Percentiles rank a stretch among this genome's conserved stretches.
phyloP scores from a whole-genome alignment of 139 green algal genomes.

The Chlamydomonas sphaeroides region DNA sequence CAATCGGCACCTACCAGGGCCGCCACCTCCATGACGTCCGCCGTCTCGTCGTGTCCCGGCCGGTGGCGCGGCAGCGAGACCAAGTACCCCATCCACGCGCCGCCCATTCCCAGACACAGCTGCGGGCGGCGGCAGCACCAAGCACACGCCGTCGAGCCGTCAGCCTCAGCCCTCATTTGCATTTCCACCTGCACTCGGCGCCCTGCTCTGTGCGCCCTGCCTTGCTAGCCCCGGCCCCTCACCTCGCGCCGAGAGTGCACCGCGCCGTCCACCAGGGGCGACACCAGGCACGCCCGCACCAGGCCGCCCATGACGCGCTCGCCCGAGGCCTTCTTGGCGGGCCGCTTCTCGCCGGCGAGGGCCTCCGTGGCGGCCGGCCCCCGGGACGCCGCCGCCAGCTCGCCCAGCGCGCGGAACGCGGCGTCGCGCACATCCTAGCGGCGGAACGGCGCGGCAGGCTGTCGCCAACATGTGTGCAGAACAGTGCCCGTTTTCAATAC shows the following conservation, averaged over 20 bases:
- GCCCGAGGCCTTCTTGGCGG: constrained; percentile 59
- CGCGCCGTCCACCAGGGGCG: constrained; percentile 73
- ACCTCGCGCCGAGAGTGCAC: constrained; percentile 32
- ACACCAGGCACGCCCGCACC: constrained; percentile 56
- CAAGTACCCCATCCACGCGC: constrained; percentile 75
- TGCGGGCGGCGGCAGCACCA: constrained; percentile 8
- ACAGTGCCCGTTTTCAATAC: too few relatives aligned
- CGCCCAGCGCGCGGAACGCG: constrained; percentile 66
- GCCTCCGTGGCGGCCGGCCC: constrained; percentile 12
- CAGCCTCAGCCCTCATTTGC: too few relatives aligned
- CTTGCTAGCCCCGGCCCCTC: background rate
- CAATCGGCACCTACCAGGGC: constrained; percentile 47
- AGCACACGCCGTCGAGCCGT: too few relatives aligned
- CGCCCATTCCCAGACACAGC: constrained; percentile 55
- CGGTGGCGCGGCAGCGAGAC: constrained; percentile 27
- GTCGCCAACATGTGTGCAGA: too few relatives aligned
- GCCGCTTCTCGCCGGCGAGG: constrained; percentile 61
- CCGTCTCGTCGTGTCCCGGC: constrained; percentile 28
- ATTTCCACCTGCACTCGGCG: too few relatives aligned
- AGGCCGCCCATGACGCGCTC: constrained; percentile 55
- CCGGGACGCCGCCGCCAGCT: constrained; percentile 61
- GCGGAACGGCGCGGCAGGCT: too few relatives aligned
- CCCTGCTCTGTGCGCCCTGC: too few relatives aligned
- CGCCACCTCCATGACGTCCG: constrained; percentile 66
- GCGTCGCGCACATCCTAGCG: constrained; percentile 61